phyloP scores from a whole-genome alignment of 164 flowering plant species.

The Hamamelis virginiana region DNA sequence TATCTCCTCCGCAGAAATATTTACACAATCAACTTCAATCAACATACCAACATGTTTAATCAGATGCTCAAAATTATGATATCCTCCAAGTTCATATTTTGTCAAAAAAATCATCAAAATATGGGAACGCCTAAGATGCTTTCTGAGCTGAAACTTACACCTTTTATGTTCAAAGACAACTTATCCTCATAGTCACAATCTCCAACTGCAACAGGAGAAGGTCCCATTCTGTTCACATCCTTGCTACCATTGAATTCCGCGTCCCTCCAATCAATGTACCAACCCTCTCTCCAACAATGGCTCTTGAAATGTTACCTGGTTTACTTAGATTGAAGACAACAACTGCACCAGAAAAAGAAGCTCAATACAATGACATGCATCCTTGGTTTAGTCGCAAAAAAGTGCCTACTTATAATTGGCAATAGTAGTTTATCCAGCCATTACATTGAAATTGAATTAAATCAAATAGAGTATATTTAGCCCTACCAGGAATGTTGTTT shows the following conservation, averaged over 20 bases:
- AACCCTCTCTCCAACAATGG: slow-evolving; percentile 84
- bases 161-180: background rate
- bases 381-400: background rate
- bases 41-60: too few species aligned
- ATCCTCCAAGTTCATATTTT: background rate
- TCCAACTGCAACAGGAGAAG: background rate
- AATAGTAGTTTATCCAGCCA: too few species aligned
- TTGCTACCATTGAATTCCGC: slow-evolving; percentile 32
- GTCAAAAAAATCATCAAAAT: background rate
- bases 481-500: slow-evolving; percentile 89
- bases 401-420: background rate
- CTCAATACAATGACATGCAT: background rate
- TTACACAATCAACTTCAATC: background rate
- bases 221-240: slow-evolving; percentile 17
- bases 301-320: slow-evolving; percentile 85
- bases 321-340: slow-evolving; percentile 85
- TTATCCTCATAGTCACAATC: background rate
- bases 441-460: too few species aligned
- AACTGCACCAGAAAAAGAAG: slow-evolving; percentile 49
- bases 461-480: too few species aligned
- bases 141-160: background rate
- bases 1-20: background rate
- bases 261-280: slow-evolving; percentile 89
- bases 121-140: background rate
- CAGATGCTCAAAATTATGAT: background rate